Evolutionary conservation across 2,329 filamentous ascomycete genomes (phyloP).

Genomic region (Ustilaginoidea virens): DNA sequence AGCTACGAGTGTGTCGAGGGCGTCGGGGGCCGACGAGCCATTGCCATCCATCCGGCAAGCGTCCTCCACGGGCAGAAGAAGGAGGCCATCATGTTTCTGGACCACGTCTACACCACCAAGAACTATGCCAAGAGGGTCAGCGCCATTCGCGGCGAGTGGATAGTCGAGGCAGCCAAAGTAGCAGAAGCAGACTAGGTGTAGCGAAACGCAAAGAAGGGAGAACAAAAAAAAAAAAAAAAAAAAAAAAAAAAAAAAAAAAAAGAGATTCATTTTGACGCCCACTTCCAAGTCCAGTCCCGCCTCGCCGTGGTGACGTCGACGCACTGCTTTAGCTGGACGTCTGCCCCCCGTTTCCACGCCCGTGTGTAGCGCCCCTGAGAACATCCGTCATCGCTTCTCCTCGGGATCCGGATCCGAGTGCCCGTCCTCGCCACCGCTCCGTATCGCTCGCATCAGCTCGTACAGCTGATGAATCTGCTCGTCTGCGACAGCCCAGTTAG

Average conservation of each 20-base stretch:
- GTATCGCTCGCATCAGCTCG: conserved; percentile 78
- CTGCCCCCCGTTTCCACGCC: neutral
- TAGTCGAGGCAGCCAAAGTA: conserved; percentile 30
- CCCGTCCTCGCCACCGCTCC: conserved; percentile 17
- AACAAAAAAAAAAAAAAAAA: too few relatives aligned
- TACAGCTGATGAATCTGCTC: conserved; percentile 90
- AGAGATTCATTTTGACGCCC: neutral
- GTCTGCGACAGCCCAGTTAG: too few relatives aligned
- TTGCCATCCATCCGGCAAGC: conserved; percentile 48
- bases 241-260: neutral
- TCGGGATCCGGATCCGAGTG: conserved; percentile 10
- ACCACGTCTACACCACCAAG: conserved; percentile 50
- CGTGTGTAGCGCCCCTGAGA: too few relatives aligned
- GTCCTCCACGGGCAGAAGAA: conserved; percentile 46
- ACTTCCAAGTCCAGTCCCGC: too few relatives aligned
- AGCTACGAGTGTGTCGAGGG: conserved; percentile 45
- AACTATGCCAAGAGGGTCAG: conserved; percentile 54
- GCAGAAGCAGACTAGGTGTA: too few relatives aligned
- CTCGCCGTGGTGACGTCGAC: too few relatives aligned
- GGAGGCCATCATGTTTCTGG: conserved; percentile 53
- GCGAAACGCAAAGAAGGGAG: too few relatives aligned
- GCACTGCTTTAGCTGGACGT: too few relatives aligned
- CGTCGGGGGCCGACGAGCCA: conserved; percentile 40
- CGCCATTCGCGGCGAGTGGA: conserved; percentile 43
- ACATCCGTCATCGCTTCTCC: too few relatives aligned